Conservation (phyloP, 1,139 yeast species). For the Yamadazyma membranifaciens region DNA sequence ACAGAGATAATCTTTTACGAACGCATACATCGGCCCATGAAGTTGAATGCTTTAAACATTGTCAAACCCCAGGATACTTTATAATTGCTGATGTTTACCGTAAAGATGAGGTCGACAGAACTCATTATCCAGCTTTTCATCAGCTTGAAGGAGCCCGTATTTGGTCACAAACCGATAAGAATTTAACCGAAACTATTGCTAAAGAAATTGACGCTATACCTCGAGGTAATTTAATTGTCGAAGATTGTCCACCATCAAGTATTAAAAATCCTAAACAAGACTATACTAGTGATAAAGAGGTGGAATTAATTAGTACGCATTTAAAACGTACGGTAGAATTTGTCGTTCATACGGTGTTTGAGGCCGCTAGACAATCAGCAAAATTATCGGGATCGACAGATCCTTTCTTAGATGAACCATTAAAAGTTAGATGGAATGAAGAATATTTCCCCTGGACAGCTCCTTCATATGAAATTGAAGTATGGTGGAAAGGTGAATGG, state of each 20-base stretch:
- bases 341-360: slow-evolving; percentile 80
- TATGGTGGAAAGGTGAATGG: slow-evolving; percentile 99
- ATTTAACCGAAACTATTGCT: slow-evolving; percentile 43
- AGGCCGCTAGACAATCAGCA: slow-evolving; percentile 69
- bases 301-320: slow-evolving; percentile 69
- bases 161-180: slow-evolving; percentile 56
- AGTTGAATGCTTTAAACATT: slow-evolving; percentile 67
- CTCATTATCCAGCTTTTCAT: slow-evolving; percentile 97
- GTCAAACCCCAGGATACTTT: slow-evolving; percentile 81
- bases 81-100: slow-evolving; percentile 96
- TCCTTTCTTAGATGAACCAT: slow-evolving; percentile 67
- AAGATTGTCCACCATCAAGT: slow-evolving; percentile 58
- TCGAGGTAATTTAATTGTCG: slow-evolving; percentile 66
- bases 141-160: slow-evolving; percentile 96
- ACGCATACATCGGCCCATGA: slow-evolving; percentile 99
- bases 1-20: slow-evolving; percentile 66
- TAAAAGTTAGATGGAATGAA: slow-evolving; percentile 91
- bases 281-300: slow-evolving; percentile 68
- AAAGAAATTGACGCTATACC: slow-evolving; percentile 68
- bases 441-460: slow-evolving; percentile 98
- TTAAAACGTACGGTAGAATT: slow-evolving; percentile 83
- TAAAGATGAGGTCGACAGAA: slow-evolving; percentile 90
- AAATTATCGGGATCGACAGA: slow-evolving; percentile 61
- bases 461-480: slow-evolving; percentile 98
- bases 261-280: slow-evolving; percentile 75